phyloP scores from a whole-genome alignment of 768 basidiomycete genomes.

The Hirschioporus abietinus region DNA sequence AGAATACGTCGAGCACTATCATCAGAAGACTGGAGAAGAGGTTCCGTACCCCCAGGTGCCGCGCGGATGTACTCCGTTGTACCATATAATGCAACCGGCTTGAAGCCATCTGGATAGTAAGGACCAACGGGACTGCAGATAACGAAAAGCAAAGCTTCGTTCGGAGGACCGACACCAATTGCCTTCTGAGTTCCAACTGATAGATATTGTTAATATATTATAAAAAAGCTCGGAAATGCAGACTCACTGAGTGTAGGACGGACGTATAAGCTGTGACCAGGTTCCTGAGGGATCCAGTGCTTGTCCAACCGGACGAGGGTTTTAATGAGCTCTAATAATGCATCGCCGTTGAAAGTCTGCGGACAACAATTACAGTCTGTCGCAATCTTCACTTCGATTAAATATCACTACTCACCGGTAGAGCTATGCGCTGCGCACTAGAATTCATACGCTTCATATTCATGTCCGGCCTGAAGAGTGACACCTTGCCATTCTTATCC shows the following conservation, averaged over 20 bases:
- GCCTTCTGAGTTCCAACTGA: slow-evolving; percentile 69
- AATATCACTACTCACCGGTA: slow-evolving; percentile 48
- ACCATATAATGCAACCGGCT: slow-evolving; percentile 81
- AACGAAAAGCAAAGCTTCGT: slow-evolving; percentile 61
- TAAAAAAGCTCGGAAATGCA: not conserved
- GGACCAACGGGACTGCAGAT: slow-evolving; percentile 66
- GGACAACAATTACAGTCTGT: slow-evolving; percentile 5
- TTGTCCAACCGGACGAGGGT: slow-evolving; percentile 78
- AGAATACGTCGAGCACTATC: slow-evolving; percentile 8
- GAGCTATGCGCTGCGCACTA: slow-evolving; percentile 70
- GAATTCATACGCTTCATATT: slow-evolving; percentile 96
- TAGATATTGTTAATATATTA: slow-evolving; percentile 3
- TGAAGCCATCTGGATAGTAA: slow-evolving; percentile 84
- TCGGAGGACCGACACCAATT: slow-evolving; percentile 41
- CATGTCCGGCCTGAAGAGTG: slow-evolving; percentile 92
- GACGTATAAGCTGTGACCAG: slow-evolving; percentile 89
- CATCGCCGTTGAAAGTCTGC: slow-evolving; percentile 74
- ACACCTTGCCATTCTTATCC: slow-evolving; percentile 62
- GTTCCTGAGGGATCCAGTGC: slow-evolving; percentile 86
- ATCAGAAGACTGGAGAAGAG: slow-evolving; percentile 3
- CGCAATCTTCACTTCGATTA: not conserved
- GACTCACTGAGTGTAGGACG: slow-evolving; percentile 66
- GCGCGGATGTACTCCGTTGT: slow-evolving; percentile 45
- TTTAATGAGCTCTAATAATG: slow-evolving; percentile 76
- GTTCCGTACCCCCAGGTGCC: slow-evolving; percentile 34